Evolutionary conservation across 2,329 filamentous ascomycete species (phyloP).

Genomic region (Alternaria brassicicola): DNA sequence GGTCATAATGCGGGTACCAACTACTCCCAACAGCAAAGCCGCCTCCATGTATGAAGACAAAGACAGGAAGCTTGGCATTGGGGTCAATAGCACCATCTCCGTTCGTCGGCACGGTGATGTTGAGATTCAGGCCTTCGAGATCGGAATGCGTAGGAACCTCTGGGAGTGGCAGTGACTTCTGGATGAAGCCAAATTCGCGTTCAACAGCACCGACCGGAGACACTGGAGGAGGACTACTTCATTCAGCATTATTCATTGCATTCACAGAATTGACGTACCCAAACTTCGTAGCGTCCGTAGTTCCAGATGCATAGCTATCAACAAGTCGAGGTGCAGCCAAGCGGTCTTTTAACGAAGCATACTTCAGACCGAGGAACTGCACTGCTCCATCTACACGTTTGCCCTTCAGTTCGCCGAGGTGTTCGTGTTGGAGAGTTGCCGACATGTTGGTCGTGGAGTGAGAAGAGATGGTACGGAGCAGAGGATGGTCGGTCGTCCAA

Average conservation of each 20-base stretch:
- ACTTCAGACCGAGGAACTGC: slow-evolving; percentile 49
- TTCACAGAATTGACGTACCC: slow-evolving; percentile 34
- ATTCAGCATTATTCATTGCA: background rate
- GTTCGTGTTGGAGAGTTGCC: slow-evolving; percentile 26
- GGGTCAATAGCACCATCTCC: slow-evolving; percentile 27
- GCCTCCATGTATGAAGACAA: slow-evolving; percentile 62
- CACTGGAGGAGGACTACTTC: slow-evolving; percentile 42
- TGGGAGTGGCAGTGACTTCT: slow-evolving; percentile 52
- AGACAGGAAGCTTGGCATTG: slow-evolving; percentile 54
- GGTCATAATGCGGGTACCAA: slow-evolving; percentile 61
- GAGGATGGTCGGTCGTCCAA: background rate
- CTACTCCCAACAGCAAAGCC: slow-evolving; percentile 58
- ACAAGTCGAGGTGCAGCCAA: slow-evolving; percentile 44
- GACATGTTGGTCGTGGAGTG: slow-evolving; percentile 21
- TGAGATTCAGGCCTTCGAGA: slow-evolving; percentile 59
- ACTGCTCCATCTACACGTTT: slow-evolving; percentile 31
- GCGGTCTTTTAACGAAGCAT: slow-evolving; percentile 47
- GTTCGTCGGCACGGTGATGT: slow-evolving; percentile 55
- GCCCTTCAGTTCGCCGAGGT: slow-evolving; percentile 36
- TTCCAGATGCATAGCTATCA: slow-evolving; percentile 27
- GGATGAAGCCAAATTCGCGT: slow-evolving; percentile 57
- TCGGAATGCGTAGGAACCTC: slow-evolving; percentile 53
- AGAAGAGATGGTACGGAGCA: background rate
- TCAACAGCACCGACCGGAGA: slow-evolving; percentile 52
- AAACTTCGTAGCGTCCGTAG: slow-evolving; percentile 44